Evolutionary conservation across 2,329 filamentous ascomycete species (phyloP).

Genomic region (Annulohypoxylon truncatum): DNA sequence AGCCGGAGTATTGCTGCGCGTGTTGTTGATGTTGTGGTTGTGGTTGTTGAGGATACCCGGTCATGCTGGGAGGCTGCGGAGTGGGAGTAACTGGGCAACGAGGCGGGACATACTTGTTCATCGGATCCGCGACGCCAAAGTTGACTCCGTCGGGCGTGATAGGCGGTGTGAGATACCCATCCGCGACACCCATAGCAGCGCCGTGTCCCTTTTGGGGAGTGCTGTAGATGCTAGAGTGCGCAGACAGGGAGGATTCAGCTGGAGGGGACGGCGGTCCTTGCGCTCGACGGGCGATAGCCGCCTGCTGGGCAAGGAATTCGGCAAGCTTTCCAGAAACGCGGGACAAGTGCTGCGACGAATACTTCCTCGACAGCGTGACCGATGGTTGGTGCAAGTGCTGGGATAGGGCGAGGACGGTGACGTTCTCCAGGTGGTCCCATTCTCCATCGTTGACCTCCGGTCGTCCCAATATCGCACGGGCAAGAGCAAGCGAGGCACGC

Average conservation of each 20-base stretch:
- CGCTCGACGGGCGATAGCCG: constrained; percentile 63
- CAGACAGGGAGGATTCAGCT: constrained; percentile 61
- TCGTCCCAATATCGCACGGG: constrained; percentile 85
- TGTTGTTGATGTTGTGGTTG: constrained; percentile 51
- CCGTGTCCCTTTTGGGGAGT: constrained; percentile 83
- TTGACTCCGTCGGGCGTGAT: constrained; percentile 81
- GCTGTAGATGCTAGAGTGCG: constrained; percentile 73
- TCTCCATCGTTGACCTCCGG: constrained; percentile 80
- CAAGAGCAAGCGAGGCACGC: constrained; percentile 84
- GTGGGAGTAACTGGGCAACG: constrained; percentile 73
- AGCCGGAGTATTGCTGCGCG: constrained; percentile 58
- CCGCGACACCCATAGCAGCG: constrained; percentile 68
- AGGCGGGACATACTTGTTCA: constrained; percentile 62
- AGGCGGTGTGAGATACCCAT: constrained; percentile 85
- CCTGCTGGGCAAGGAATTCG: constrained; percentile 70
- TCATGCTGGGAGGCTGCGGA: constrained; percentile 58
- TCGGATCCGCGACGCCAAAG: constrained; percentile 59
- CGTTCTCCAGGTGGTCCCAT: constrained; percentile 79
- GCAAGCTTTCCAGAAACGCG: constrained; percentile 66
- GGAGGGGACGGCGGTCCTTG: constrained; percentile 69
- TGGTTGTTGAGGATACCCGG: constrained; percentile 52
- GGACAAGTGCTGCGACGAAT: constrained; percentile 65
- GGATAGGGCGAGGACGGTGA: constrained; percentile 70
- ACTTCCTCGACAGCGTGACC: constrained; percentile 68
- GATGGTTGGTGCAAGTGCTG: constrained; percentile 70